Evolutionary conservation across 1,284 basidiomycete genomes (phyloP).

Genomic region (Austroboletus niveus): DNA sequence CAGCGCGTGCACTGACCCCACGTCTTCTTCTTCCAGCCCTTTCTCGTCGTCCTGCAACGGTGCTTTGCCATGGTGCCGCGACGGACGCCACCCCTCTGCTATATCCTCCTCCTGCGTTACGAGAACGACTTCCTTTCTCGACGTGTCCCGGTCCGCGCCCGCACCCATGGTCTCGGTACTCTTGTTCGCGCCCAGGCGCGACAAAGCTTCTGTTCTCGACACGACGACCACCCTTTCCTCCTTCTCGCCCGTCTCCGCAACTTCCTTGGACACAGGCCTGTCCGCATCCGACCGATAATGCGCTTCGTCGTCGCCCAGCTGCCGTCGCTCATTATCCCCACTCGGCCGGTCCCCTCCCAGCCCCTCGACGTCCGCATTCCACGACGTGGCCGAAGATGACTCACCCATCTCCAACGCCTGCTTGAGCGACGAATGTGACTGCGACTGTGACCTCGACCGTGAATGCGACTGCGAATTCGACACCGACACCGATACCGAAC

Average conservation of each 20-base stretch:
- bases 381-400: slow-evolving; percentile 31
- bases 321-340: slow-evolving; percentile 8
- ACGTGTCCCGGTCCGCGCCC: not conserved
- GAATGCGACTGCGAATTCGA: not conserved
- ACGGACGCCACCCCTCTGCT: slow-evolving; percentile 29
- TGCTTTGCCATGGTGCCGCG: slow-evolving; percentile 11
- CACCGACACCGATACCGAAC: not conserved
- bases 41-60: slow-evolving; percentile 9
- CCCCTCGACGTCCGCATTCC: slow-evolving; percentile 17
- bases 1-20: slow-evolving; percentile 8
- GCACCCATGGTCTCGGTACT: not conserved
- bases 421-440: slow-evolving; percentile 15
- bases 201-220: not conserved
- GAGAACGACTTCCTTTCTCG: slow-evolving; percentile 16
- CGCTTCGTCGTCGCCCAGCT: not conserved
- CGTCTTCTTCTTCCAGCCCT: slow-evolving; percentile 15
- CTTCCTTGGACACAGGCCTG: not conserved
- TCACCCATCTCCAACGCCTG: slow-evolving; percentile 10
- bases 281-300: slow-evolving; percentile 6
- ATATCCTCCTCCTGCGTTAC: slow-evolving; percentile 30
- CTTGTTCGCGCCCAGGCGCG: not conserved
- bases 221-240: slow-evolving; percentile 7
- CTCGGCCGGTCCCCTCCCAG: slow-evolving; percentile 5
- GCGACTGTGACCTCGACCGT: slow-evolving; percentile 5
- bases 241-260: not conserved